Percentiles rank a stretch among this genome's conserved stretches.
phyloP scores from a whole-genome alignment of 1,139 yeast genomes.

The Yamadazyma aaseri region DNA sequence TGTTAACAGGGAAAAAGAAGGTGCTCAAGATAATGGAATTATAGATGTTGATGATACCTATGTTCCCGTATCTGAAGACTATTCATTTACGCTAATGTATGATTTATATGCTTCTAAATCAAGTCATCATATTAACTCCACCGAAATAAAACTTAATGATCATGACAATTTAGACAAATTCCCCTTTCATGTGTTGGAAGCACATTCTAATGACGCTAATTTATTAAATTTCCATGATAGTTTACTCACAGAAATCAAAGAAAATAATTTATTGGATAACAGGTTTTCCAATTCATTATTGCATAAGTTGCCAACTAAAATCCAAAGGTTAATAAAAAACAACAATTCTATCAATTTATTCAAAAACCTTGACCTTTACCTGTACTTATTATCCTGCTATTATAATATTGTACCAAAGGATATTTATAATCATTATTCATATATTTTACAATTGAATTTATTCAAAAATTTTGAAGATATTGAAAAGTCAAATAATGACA shows the following conservation, averaged over 20 bases:
- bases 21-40: constrained; percentile 10
- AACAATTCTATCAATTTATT: constrained; percentile 33
- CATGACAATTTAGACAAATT: constrained; percentile 26
- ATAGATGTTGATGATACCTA: constrained; percentile 3
- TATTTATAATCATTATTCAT: constrained; percentile 39
- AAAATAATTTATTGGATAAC: constrained; percentile 24
- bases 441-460: constrained; percentile 36
- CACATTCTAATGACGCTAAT: constrained; percentile 42
- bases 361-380: constrained; percentile 35
- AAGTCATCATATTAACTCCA: constrained; percentile 15
- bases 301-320: constrained; percentile 33
- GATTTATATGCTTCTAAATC: constrained; percentile 38
- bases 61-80: constrained; percentile 28
- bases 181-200: constrained; percentile 35
- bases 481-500: constrained; percentile 29
- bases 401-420: constrained; percentile 34
- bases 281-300: constrained; percentile 23
- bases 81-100: constrained; percentile 33
- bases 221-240: constrained; percentile 34
- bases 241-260: constrained; percentile 27
- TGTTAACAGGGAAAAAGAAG: constrained; percentile 23
- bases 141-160: constrained; percentile 11
- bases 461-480: constrained; percentile 41
- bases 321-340: constrained; percentile 36
- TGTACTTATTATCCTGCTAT: constrained; percentile 45